Base-by-base conservation (phyloP, 202 grass and related monocot genomes). In the Cymbopogon flexuosus region DNA sequence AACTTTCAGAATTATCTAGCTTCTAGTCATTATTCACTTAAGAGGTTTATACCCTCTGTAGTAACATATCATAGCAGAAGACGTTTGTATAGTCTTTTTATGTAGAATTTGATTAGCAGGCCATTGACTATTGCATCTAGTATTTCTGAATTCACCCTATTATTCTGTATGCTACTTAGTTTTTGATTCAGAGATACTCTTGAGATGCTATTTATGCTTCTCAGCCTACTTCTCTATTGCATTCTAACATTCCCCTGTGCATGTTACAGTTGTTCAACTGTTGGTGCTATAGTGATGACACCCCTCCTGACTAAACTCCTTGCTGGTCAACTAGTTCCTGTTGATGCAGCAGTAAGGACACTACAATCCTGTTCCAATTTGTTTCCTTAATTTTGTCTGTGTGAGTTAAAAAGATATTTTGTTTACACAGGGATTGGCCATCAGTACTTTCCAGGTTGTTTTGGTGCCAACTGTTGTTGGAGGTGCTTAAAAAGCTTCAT, bases 391-490 rank as follows among this genome's bases (percentile, higher is more conserved):
- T 56, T 29, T 62, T 36, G 40, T 81, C 16, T 60, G 24, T 54
- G 2, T 69, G n/a, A 67, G 16, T 46, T 84, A 61, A 83, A 39
- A 58, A 47, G 18, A 70, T 68, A 57, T 72, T 75, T 2, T 62
- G 12, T 85, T 35, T 78, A 24, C 76, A 7, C 88, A 98, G 92
- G 92, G 95, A 67, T 91, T 98, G 81, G 95, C 95, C 68, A 73
- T 95, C 68, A 98, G 95, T 91, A 98, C 95, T 78, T 98, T 98
- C 89, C 95, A 95, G 85, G 95, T 98, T 21, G 95, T 98, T 83
- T 79, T 98, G 40, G 24, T 98, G 51, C 96, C 96, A 14, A 98
- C 96, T 70, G 60, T 98, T 39, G 46, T 98, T 85, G 96, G 95
- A 93, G 95, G 96, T 98, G 60, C 65, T 30, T 75, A 62, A 41